These are phyloP conservation scores for Neopestalotiopsis sp. DNA, from an alignment of 2,329 filamentous ascomycete genomes.

Conservation along the genomic window DNA sequence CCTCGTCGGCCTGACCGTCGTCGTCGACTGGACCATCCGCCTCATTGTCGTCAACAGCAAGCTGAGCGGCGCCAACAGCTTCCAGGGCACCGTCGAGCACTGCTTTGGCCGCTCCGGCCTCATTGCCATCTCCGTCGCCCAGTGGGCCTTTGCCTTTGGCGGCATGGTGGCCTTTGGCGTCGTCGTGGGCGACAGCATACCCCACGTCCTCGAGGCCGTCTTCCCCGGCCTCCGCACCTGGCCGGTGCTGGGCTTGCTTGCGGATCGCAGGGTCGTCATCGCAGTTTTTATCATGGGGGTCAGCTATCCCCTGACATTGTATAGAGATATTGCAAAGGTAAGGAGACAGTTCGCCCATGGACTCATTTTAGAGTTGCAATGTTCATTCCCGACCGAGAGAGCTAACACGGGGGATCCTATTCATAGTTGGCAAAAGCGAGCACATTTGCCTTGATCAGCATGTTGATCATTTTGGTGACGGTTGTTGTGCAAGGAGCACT, in stretches of 20 bases:
- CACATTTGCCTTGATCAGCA: conserved; percentile 89
- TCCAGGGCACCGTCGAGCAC: conserved; percentile 93
- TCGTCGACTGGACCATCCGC: conserved; percentile 96
- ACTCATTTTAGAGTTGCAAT: neutral
- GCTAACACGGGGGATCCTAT: neutral
- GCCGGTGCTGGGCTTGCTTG: conserved; percentile 81
- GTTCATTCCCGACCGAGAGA: neutral
- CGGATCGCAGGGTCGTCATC: conserved; percentile 83
- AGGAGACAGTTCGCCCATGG: conserved; percentile 26
- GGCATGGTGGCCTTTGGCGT: conserved; percentile 99
- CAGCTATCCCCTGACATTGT: conserved; percentile 90
- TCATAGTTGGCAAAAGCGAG: conserved; percentile 90
- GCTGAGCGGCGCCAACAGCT: conserved; percentile 89
- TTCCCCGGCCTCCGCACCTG: conserved; percentile 77
- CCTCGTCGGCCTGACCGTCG: conserved; percentile 77
- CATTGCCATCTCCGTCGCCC: conserved; percentile 85
- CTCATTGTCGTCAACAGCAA: conserved; percentile 98
- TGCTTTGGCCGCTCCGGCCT: conserved; percentile 90
- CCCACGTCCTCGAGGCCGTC: conserved; percentile 81
- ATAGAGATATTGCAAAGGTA: conserved; percentile 96
- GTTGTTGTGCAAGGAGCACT: conserved; percentile 83
- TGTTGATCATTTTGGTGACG: conserved; percentile 87
- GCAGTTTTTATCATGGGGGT: conserved; percentile 84
- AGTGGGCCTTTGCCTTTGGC: conserved; percentile 98
- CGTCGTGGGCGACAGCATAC: conserved; percentile 95